Percentiles rank a stretch among this genome's conserved stretches.
phyloP scores from a whole-genome alignment of 2,329 filamentous ascomycete species.

The Malbranchea cinnamomea region DNA sequence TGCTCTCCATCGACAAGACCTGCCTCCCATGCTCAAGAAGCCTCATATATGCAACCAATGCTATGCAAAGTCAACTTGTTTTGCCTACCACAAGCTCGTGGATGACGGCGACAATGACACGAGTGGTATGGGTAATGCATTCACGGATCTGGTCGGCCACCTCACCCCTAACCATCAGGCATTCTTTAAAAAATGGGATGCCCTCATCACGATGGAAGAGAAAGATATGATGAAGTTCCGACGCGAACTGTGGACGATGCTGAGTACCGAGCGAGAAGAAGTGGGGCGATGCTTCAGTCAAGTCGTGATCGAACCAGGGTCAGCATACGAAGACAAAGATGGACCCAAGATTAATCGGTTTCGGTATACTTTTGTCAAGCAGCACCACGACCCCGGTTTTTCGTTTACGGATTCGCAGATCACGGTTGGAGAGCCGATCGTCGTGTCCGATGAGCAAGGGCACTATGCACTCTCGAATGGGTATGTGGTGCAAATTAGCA shows the following conservation, averaged over 20 bases:
- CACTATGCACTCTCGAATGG: constrained; percentile 92
- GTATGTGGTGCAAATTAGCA: constrained; percentile 65
- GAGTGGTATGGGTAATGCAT: constrained; percentile 67
- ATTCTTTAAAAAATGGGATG: constrained; percentile 93
- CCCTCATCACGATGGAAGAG: constrained; percentile 84
- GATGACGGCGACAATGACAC: constrained; percentile 70
- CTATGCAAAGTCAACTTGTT: constrained; percentile 82
- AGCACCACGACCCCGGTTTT: constrained; percentile 44
- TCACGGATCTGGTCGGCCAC: constrained; percentile 64
- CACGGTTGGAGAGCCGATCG: constrained; percentile 72
- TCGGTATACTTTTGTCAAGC: constrained; percentile 70
- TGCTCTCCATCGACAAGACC: constrained; percentile 63
- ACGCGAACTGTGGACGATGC: constrained; percentile 90
- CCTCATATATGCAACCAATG: constrained; percentile 71
- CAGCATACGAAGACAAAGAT: constrained; percentile 51
- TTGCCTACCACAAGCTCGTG: constrained; percentile 81
- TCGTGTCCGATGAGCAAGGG: constrained; percentile 88
- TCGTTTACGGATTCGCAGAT: constrained; percentile 90
- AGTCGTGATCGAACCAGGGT: constrained; percentile 67
- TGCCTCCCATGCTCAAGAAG: constrained; percentile 76
- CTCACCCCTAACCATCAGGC: constrained; percentile 58
- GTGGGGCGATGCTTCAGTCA: constrained; percentile 81
- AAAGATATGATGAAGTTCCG: constrained; percentile 75
- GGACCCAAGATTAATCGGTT: constrained; percentile 82
- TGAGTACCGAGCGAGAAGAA: constrained; percentile 74